Evolutionary conservation across 352 stramenopile species (phyloP).

Genomic region (Phytophthora aleatoria): DNA sequence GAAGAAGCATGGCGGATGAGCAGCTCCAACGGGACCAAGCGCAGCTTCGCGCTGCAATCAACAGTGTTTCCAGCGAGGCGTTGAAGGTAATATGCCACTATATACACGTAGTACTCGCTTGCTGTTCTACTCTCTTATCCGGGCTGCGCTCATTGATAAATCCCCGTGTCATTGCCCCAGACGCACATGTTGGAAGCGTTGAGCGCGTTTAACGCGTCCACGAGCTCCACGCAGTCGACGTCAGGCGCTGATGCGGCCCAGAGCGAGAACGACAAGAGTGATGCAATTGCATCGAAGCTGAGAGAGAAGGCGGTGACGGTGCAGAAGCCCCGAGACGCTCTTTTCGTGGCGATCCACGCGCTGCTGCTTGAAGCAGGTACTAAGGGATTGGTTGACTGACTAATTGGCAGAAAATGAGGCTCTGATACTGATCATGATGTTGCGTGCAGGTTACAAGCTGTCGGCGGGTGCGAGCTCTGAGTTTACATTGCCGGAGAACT

Average conservation of each 20-base stretch:
- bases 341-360: conserved; percentile 74
- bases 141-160: conserved; percentile 20
- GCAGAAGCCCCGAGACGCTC: conserved; percentile 55
- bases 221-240: conserved; percentile 6
- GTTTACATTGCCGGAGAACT: conserved; percentile 51
- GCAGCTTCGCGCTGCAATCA: conserved; percentile 46
- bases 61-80: conserved; percentile 27
- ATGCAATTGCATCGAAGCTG: conserved; percentile 51
- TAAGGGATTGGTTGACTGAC: not conserved
- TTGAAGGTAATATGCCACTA: conserved; percentile 37
- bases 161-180: conserved; percentile 36
- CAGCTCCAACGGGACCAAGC: conserved; percentile 40
- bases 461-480: conserved; percentile 23
- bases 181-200: conserved; percentile 77
- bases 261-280: conserved; percentile 41
- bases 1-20: conserved; percentile 43
- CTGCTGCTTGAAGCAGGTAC: conserved; percentile 75
- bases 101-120: not conserved
- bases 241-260: conserved; percentile 2
- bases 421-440: conserved; percentile 8
- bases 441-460: conserved; percentile 47
- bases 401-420: not conserved
- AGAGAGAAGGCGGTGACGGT: conserved; percentile 51
- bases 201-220: conserved; percentile 39
- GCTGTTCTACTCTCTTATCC: not conserved